phyloP scores from a whole-genome alignment of 495 filamentous ascomycete species.

The Penicillium verhagenii region DNA sequence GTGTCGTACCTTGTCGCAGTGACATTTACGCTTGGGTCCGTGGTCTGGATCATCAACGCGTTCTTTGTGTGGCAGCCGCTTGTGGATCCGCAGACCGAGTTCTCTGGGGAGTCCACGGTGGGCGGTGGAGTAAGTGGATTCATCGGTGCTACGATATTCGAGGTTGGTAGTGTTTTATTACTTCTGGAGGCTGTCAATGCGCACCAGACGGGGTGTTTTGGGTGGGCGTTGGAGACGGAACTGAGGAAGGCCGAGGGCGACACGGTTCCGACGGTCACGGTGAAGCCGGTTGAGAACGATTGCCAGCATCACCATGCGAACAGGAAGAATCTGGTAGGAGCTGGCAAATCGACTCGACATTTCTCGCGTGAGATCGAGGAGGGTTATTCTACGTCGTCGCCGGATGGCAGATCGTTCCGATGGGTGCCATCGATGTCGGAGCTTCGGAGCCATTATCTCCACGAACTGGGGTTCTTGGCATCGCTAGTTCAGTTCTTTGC shows the following conservation, averaged over 20 bases:
- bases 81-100: slow-evolving; percentile 51
- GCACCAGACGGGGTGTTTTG: slow-evolving; percentile 64
- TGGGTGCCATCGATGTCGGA: slow-evolving; percentile 62
- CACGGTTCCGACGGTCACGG: slow-evolving; percentile 4
- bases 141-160: slow-evolving; percentile 69
- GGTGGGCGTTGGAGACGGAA: slow-evolving; percentile 62
- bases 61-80: slow-evolving; percentile 68
- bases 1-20: slow-evolving; percentile 65
- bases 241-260: slow-evolving; percentile 31
- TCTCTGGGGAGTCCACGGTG: slow-evolving; percentile 47
- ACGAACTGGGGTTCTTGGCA: slow-evolving; percentile 68
- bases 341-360: slow-evolving; percentile 14
- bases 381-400: slow-evolving; percentile 13
- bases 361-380: not conserved
- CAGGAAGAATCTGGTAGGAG: slow-evolving; percentile 41
- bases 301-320: slow-evolving; percentile 60
- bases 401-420: slow-evolving; percentile 43
- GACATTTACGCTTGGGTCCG: slow-evolving; percentile 62
- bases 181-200: slow-evolving; percentile 71
- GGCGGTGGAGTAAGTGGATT: slow-evolving; percentile 66
- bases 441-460: slow-evolving; percentile 60
- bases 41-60: slow-evolving; percentile 66
- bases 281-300: slow-evolving; percentile 20
- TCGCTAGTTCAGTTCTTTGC: slow-evolving; percentile 59
- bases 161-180: slow-evolving; percentile 62